Percentiles rank a stretch among this genome's conserved stretches.
phyloP scores from a whole-genome alignment of 208 protist genomes.

The Leishmania arabica region DNA sequence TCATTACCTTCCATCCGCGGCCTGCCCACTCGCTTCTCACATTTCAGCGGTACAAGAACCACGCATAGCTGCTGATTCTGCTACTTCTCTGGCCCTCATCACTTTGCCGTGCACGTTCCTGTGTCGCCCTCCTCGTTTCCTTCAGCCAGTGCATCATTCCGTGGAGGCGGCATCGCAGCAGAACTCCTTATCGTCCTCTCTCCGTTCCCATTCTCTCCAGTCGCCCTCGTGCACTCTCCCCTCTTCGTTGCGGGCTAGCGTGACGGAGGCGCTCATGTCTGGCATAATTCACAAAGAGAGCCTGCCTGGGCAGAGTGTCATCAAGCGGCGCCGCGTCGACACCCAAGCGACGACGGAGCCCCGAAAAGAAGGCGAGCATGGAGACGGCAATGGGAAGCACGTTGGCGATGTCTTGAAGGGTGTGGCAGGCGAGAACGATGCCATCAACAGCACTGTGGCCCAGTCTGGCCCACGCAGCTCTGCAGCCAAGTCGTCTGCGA shows the following conservation, averaged over 20 bases:
- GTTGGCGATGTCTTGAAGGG: neutral
- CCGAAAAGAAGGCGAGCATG: neutral
- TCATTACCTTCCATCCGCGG: neutral
- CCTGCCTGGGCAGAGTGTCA: conserved; percentile 48
- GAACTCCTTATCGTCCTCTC: neutral
- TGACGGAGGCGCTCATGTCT: conserved; percentile 9
- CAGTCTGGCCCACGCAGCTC: neutral
- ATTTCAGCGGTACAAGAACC: neutral
- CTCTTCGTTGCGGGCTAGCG: neutral
- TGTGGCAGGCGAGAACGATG: neutral
- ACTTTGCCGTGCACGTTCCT: neutral
- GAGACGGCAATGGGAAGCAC: neutral
- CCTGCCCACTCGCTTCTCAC: neutral
- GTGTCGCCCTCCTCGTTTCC: neutral
- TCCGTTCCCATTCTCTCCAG: neutral
- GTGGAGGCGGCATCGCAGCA: neutral
- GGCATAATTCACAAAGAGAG: conserved; percentile 71
- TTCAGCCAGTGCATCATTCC: neutral
- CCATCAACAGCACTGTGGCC: neutral
- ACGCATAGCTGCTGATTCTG: neutral
- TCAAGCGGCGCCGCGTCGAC: conserved; percentile 63
- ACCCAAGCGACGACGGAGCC: neutral
- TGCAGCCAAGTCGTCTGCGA: neutral
- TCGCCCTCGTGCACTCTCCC: neutral
- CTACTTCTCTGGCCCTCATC: neutral